phyloP scores from a whole-genome alignment of 441 rosid genomes.

The Aleurites moluccanus region DNA sequence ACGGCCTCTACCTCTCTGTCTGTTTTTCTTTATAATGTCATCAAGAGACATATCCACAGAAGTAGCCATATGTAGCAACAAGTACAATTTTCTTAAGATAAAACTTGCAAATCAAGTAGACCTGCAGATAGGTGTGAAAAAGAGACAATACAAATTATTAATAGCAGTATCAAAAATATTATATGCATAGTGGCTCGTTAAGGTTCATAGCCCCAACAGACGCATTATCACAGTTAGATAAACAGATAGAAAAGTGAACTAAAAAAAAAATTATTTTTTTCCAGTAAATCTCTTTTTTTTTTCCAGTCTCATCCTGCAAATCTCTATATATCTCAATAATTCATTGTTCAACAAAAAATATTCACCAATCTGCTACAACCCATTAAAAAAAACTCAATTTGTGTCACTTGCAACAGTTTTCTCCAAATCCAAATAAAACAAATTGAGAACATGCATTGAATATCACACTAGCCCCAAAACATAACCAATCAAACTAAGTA shows the following conservation, averaged over 20 bases:
- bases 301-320: background rate
- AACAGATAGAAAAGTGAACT: too few relatives aligned
- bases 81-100: background rate
- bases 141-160: background rate
- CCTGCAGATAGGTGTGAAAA: slow-evolving; percentile 10
- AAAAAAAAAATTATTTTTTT: too few relatives aligned
- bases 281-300: background rate
- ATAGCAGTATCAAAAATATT: background rate
- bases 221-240: too few relatives aligned
- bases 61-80: slow-evolving; percentile 38
- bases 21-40: slow-evolving; percentile 72
- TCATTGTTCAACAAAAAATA: too few relatives aligned
- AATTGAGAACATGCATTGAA: too few relatives aligned
- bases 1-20: slow-evolving; percentile 54
- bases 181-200: background rate
- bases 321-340: background rate
- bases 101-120: background rate
- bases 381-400: background rate
- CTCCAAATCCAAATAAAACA: too few relatives aligned
- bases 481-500: too few relatives aligned
- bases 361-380: too few relatives aligned
- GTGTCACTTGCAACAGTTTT: background rate
- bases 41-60: slow-evolving; percentile 85
- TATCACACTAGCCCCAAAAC: background rate
- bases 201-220: background rate